A percentile compares a stretch with the other conserved stretches of the same genome.
Conservation (phyloP, 2,329 filamentous ascomycete species). For the Colletotrichum camelliae region DNA sequence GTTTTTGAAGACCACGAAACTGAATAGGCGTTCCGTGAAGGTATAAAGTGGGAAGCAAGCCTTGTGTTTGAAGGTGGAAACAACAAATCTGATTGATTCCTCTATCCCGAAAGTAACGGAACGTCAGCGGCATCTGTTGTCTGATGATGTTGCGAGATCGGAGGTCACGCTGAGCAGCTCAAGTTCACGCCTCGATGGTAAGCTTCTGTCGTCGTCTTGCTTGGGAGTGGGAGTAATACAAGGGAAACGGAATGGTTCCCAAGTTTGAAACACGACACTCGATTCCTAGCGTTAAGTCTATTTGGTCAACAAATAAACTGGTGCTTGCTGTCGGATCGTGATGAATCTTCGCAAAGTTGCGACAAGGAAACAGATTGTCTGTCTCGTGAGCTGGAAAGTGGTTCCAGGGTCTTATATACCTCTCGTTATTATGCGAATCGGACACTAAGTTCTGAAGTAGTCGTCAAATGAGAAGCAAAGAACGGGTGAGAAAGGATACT, state of each 20-base stretch:
- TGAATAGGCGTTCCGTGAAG: background rate
- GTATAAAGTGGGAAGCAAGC: background rate
- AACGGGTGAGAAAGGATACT: background rate
- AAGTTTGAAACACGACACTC: too few relatives aligned
- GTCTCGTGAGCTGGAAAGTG: background rate
- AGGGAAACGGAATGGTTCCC: background rate
- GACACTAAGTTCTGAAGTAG: too few relatives aligned
- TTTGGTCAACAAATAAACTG: too few relatives aligned
- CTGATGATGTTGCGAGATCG: too few relatives aligned
- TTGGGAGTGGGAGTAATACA: background rate
- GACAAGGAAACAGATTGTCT: too few relatives aligned
- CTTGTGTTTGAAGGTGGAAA: fast-evolving
- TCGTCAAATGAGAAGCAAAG: too few relatives aligned
- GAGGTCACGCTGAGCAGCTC: background rate
- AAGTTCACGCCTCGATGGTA: background rate
- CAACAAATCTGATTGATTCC: too few relatives aligned
- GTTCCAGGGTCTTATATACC: background rate
- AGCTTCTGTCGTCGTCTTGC: background rate
- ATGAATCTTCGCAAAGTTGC: too few relatives aligned
- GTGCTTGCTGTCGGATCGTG: too few relatives aligned
- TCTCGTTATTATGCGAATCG: background rate
- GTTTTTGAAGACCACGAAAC: background rate
- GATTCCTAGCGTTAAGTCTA: too few relatives aligned
- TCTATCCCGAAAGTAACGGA: too few relatives aligned
- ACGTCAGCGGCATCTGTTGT: too few relatives aligned